Evolutionary conservation across 2,329 filamentous ascomycete genomes (phyloP).

Genomic region (Xylaria polymorpha): DNA sequence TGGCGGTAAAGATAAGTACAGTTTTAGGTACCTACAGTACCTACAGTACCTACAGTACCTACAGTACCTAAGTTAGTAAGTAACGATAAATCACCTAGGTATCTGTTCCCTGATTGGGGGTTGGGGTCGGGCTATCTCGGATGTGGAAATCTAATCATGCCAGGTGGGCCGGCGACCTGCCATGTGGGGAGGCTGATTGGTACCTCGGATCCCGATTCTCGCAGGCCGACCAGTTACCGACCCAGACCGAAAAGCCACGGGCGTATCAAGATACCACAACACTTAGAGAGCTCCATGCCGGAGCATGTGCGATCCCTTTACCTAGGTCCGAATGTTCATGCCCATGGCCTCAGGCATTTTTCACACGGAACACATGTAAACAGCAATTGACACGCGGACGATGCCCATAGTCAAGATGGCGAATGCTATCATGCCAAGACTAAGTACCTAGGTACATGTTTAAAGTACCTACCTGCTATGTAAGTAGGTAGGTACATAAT

Average conservation of each 20-base stretch:
- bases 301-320: slow-evolving; percentile 17
- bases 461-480: no score
- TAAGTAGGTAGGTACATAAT: no score
- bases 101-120: slow-evolving; percentile 16
- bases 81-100: no score
- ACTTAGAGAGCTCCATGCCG: not conserved
- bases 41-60: no score
- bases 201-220: slow-evolving; percentile 28
- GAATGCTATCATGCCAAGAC: slow-evolving; percentile 9
- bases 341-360: not conserved
- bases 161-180: not conserved
- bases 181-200: slow-evolving; percentile 29
- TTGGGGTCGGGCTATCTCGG: slow-evolving; percentile 28
- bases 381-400: not conserved
- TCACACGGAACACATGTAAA: not conserved
- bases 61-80: not conserved
- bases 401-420: not conserved
- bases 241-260: slow-evolving; percentile 24
- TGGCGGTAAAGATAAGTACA: no score
- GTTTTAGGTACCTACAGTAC: no score
- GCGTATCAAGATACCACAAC: not conserved
- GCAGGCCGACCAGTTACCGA: slow-evolving; percentile 25
- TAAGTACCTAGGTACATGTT: no score
- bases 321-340: slow-evolving; percentile 7
- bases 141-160: slow-evolving; percentile 17